phyloP scores from a whole-genome alignment of 768 basidiomycete genomes.

The Pulveroboletus sp. region DNA sequence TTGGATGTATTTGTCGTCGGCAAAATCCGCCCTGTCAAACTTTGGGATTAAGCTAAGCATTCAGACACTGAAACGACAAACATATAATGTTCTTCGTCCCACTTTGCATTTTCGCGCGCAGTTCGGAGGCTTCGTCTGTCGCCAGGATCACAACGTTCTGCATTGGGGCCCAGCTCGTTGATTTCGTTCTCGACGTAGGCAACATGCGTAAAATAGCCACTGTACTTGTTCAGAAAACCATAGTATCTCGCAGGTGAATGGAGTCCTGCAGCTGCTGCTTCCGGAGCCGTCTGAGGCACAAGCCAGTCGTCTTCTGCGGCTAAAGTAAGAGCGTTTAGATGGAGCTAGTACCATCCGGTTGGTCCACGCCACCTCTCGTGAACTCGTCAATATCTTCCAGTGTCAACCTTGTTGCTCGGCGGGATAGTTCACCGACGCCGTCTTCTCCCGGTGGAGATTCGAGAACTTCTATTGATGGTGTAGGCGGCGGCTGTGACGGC shows the following conservation, averaged over 20 bases:
- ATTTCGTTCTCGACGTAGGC: conserved; percentile 75
- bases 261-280: conserved; percentile 31
- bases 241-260: conserved; percentile 48
- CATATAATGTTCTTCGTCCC: conserved; percentile 85
- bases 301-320: conserved; percentile 80
- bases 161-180: conserved; percentile 69
- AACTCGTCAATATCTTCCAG: conserved; percentile 53
- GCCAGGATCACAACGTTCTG: conserved; percentile 47
- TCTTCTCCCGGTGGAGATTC: conserved; percentile 24
- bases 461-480: conserved; percentile 57
- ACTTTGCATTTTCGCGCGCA: conserved; percentile 68
- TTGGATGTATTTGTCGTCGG: conserved; percentile 69
- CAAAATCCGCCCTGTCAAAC: conserved; percentile 66
- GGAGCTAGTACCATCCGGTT: background rate
- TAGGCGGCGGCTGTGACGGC: conserved; percentile 31
- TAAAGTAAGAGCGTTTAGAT: conserved; percentile 29
- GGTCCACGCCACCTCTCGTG: conserved; percentile 42
- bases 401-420: conserved; percentile 41
- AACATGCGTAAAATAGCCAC: conserved; percentile 71
- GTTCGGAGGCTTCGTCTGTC: conserved; percentile 54
- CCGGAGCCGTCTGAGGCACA: conserved; percentile 57
- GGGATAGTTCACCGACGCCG: conserved; percentile 39
- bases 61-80: conserved; percentile 32
- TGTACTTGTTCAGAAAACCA: conserved; percentile 72
- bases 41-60: conserved; percentile 1